Evolutionary conservation across 2,329 filamentous ascomycete genomes (phyloP).

Genomic region (Eurotiales sp.): DNA sequence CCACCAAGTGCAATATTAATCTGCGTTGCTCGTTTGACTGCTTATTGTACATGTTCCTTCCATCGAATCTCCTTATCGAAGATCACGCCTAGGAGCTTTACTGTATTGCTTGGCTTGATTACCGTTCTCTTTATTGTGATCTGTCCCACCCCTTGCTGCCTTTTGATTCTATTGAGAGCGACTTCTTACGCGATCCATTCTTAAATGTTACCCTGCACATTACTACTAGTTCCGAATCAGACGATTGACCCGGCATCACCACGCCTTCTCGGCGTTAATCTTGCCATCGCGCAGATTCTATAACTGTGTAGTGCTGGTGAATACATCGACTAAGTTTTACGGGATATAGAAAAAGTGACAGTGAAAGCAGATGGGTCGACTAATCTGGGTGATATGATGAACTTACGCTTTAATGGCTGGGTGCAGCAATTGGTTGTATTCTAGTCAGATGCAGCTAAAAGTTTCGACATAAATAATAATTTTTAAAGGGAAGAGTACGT

Average conservation of each 20-base stretch:
- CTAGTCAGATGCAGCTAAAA: too few relatives aligned
- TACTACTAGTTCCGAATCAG: conserved; percentile 22
- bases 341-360: conserved; percentile 21
- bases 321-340: conserved; percentile 23
- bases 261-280: conserved; percentile 24
- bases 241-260: conserved; percentile 27
- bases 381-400: conserved; percentile 12
- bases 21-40: conserved; percentile 19
- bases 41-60: conserved; percentile 22
- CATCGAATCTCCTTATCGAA: conserved; percentile 23
- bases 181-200: conserved; percentile 19
- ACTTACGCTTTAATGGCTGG: conserved; percentile 11
- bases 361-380: conserved; percentile 18
- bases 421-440: conserved; percentile 6
- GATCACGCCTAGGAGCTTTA: conserved; percentile 25
- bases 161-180: conserved; percentile 18
- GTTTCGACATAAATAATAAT: too few relatives aligned
- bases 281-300: conserved; percentile 26
- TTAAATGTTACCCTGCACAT: conserved; percentile 21
- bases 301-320: conserved; percentile 21
- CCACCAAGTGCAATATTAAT: conserved; percentile 16
- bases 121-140: not conserved
- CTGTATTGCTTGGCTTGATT: conserved; percentile 8
- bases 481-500: too few relatives aligned
- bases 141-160: conserved; percentile 7